Base-by-base conservation (phyloP, 83 land plant genomes). In the Isoetes engelmannii region DNA sequence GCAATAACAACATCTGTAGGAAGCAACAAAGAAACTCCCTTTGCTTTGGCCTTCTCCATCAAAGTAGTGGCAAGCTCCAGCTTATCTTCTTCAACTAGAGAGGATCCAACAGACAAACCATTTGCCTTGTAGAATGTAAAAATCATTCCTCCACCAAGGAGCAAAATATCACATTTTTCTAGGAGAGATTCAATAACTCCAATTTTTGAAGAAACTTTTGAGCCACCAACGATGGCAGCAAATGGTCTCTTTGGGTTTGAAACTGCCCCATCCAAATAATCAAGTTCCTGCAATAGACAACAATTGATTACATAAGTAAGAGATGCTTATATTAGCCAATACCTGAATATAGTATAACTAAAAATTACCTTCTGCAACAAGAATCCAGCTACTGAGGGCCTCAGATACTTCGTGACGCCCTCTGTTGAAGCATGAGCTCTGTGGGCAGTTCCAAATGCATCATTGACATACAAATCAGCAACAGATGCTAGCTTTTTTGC, bases 81-180 rank as follows among this genome's bases (percentile, higher is more conserved):
- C 70, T 89, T 89, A 76, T 89, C 89, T 49, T 87, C 90, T 69
- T 89, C 94, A 28, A 89, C 90, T 59, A 89, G 85, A 45, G 94
- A 89, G 28, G 86, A 76, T 19, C 94, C 90, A 48, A 86, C 86
- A 17, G 76, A 72, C 53, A 68, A 51, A 7, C 94, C 94, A 68
- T 89, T 87, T 44, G 94, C 94, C 80, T 89, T 89, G 84, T 84
- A 89, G 65, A 89, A 89, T 15, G 95, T 89, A 79, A 89, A 89
- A 69, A 89, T 85, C 95, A 89, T 89, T 54, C 91, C 91, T 63
- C 95, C 95, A 77, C 95, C 95, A 46, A 89, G 72, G 17, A 89
- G 70, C 9, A 89, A 80, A 61, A 84, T 75, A 64, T 89, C 86
- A 71, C 74, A 74, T 71, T 86, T 86, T 67, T 70, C 85, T 78